phyloP scores from a whole-genome alignment of 176 grass and related monocot genomes.

The Stipa capillata region DNA sequence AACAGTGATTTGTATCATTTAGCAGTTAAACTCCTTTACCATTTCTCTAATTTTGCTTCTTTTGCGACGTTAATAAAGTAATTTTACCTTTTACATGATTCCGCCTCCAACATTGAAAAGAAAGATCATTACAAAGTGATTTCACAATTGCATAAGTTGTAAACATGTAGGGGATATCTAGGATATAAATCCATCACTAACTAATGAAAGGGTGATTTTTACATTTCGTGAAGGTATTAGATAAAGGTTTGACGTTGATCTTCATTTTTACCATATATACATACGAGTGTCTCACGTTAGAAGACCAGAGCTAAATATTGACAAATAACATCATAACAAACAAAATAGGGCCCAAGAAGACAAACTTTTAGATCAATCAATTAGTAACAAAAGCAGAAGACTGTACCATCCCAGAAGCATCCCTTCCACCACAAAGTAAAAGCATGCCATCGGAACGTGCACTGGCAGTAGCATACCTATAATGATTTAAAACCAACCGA shows the following conservation, averaged over 20 bases:
- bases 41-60: not conserved
- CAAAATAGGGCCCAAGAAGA: not conserved
- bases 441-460: slow-evolving; percentile 97
- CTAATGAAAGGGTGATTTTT: not conserved
- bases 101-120: not conserved
- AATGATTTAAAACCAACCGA: slow-evolving; percentile 17
- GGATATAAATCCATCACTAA: not conserved
- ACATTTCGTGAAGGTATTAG: not conserved
- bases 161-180: slow-evolving; percentile 6
- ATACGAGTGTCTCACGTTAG: not conserved
- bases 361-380: no score
- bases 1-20: not conserved
- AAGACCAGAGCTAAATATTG: slow-evolving; percentile 11
- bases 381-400: slow-evolving; percentile 21
- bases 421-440: slow-evolving; percentile 97
- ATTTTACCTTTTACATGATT: not conserved
- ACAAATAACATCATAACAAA: slow-evolving; percentile 5
- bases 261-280: slow-evolving; percentile 6
- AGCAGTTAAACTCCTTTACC: slow-evolving; percentile 2
- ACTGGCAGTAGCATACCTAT: slow-evolving; percentile 97
- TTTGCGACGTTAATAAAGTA: slow-evolving; percentile 4
- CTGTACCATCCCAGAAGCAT: slow-evolving; percentile 78
- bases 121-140: not conserved
- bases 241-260: not conserved
- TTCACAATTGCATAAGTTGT: not conserved